Base-by-base conservation (phyloP, 225 moss, liverwort and hornwort species). In the Pleurozium schreberi region DNA sequence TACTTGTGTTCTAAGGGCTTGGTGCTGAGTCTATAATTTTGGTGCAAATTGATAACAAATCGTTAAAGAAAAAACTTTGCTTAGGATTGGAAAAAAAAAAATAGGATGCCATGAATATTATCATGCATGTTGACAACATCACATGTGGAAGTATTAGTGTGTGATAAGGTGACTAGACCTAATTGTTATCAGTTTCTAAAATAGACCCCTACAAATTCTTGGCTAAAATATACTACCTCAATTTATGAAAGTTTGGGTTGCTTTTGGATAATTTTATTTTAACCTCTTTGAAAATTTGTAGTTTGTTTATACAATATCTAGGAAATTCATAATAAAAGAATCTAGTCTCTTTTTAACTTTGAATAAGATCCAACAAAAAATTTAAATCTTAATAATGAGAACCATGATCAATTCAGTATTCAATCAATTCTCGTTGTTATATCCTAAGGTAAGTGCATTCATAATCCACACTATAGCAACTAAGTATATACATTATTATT, bases 171-270 rank as follows among this genome's bases (percentile, higher is more conserved):
- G 13, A 42, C 8, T 26, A 70, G 5, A 70, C 3, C 2, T 43
- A 43, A 71, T 43, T 43, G 16, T 27, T 9, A 71, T 42, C 0
- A 1, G 1, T 43, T 71, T 70, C 1, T 16, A 43, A 43, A 17
- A 45, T 0, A 0, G 0, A 6, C 0, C 10, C 5, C 17, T 17
- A 43, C 0, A 71, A 28, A 16, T 28, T 71, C 28, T 45, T 43
- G 17, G 0, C 3, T 28, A 17, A 16, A 43, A 16, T 43, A 6
- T 45, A 4, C 3, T 28, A 30, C 1, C 2, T 73, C 1, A 1
- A 45, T 45, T 73, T 6, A 45, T 10, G 6, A 30, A 4, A 45
- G 10, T 0, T 0, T 10, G 4, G 10, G 2, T 17, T 2, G 45
- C 10, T 28, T 73, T 28, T 73, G 28, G 5, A 43, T 16, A 43